Conservation (phyloP, 2,329 filamentous ascomycete genomes). For the Rhinocladiella mackenziei region DNA sequence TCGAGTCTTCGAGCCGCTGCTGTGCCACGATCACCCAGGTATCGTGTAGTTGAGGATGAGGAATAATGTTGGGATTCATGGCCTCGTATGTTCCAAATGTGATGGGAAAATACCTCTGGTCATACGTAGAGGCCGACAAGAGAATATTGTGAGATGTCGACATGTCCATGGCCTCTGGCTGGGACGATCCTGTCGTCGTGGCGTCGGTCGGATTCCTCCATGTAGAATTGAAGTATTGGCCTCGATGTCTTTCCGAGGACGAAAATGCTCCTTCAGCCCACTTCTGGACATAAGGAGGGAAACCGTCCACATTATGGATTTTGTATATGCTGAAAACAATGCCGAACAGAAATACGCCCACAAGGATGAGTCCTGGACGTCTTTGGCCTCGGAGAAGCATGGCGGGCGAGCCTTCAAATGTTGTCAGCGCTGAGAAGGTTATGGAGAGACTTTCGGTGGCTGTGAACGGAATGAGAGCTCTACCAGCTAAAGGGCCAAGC, state of each 20-base stretch:
- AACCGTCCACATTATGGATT: background rate
- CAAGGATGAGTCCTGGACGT: background rate
- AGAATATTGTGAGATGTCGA: too few relatives aligned
- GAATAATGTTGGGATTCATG: slow-evolving; percentile 56
- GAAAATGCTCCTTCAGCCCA: background rate
- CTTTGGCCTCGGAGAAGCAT: background rate
- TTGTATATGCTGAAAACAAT: background rate
- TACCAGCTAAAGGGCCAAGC: too few relatives aligned
- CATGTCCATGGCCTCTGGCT: too few relatives aligned
- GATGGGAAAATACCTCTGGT: slow-evolving; percentile 53
- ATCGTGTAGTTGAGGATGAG: slow-evolving; percentile 48
- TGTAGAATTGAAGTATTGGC: background rate
- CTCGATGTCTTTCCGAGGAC: background rate
- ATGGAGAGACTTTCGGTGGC: background rate
- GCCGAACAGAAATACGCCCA: background rate
- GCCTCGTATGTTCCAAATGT: slow-evolving; percentile 41
- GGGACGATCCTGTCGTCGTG: too few relatives aligned
- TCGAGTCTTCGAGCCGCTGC: slow-evolving; percentile 40
- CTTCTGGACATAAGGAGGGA: background rate
- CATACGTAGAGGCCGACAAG: too few relatives aligned
- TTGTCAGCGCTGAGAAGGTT: background rate
- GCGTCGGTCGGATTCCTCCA: too few relatives aligned
- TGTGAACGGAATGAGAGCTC: background rate
- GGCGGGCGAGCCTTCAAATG: background rate
- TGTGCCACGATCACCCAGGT: slow-evolving; percentile 53